Evolutionary conservation across 2,329 filamentous ascomycete genomes (phyloP).

Genomic region (Tolypocladium guangdongense): DNA sequence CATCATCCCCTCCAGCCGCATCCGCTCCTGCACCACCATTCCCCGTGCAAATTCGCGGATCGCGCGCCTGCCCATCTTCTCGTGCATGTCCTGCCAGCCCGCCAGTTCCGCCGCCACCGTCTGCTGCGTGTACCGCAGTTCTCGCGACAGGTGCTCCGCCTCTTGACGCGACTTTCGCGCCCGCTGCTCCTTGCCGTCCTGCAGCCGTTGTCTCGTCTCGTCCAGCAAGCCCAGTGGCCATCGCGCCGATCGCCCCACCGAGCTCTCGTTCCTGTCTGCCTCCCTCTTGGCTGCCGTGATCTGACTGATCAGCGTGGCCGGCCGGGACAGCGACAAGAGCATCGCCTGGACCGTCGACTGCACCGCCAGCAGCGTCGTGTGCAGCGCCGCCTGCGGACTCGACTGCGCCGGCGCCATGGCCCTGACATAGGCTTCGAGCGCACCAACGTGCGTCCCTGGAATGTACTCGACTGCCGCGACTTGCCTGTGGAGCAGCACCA

Average conservation of each 20-base stretch:
- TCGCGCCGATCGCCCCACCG: conserved; percentile 60
- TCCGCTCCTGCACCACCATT: conserved; percentile 71
- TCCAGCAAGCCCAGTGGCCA: conserved; percentile 79
- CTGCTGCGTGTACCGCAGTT: conserved; percentile 85
- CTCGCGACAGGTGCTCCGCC: conserved; percentile 61
- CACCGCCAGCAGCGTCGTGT: conserved; percentile 67
- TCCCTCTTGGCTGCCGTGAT: conserved; percentile 66
- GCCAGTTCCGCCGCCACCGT: conserved; percentile 86
- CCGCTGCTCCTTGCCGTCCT: conserved; percentile 76
- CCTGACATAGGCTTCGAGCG: conserved; percentile 61
- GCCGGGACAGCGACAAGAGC: conserved; percentile 66
- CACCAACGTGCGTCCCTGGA: conserved; percentile 54
- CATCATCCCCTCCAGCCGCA: conserved; percentile 68
- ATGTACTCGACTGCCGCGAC: conserved; percentile 53
- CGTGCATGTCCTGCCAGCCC: conserved; percentile 86
- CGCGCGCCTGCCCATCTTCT: conserved; percentile 62
- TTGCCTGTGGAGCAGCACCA: conserved; percentile 40
- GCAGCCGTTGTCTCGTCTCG: conserved; percentile 71
- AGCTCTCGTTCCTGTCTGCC: conserved; percentile 67
- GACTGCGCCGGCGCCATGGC: conserved; percentile 57
- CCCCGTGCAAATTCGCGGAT: conserved; percentile 65
- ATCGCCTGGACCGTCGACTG: conserved; percentile 77
- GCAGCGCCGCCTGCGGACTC: conserved; percentile 61
- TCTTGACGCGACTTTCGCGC: conserved; percentile 61
- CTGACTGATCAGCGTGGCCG: conserved; percentile 63